Conservation (phyloP, 83 land plant species). For the Picea engelmannii region DNA sequence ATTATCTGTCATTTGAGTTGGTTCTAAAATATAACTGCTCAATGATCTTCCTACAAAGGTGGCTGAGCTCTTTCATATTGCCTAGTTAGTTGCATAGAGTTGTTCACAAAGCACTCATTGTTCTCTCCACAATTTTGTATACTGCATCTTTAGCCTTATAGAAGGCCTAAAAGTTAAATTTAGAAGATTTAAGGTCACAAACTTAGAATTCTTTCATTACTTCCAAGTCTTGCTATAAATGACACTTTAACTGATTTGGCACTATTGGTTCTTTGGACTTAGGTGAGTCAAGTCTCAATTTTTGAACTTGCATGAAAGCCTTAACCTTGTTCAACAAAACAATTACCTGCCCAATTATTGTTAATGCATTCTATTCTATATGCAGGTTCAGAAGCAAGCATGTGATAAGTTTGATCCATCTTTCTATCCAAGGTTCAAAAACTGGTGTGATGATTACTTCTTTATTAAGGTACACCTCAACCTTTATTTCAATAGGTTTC, state of each 20-base stretch:
- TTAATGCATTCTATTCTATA: not conserved
- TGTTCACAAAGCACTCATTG: not conserved
- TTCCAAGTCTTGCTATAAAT: not conserved
- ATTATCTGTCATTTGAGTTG: not conserved
- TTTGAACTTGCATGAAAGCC: too few species aligned
- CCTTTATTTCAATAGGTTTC: not conserved
- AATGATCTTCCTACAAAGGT: not conserved
- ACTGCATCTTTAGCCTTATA: conserved; percentile 2
- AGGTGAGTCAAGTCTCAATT: not conserved
- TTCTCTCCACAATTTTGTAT: not conserved
- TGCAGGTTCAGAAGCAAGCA: conserved; percentile 87
- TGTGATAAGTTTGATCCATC: conserved; percentile 95
- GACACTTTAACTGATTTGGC: not conserved
- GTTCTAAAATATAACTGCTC: not conserved
- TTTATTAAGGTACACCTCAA: conserved; percentile 64
- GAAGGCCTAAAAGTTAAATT: not conserved
- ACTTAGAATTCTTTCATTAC: not conserved
- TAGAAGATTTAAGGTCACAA: too few species aligned
- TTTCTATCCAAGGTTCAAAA: conserved; percentile 94
- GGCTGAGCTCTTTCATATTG: conserved; percentile 4
- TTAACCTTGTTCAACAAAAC: not conserved
- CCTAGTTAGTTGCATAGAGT: not conserved
- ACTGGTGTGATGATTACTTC: conserved; percentile 99
- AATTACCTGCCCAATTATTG: not conserved
- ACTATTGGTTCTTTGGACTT: not conserved